Base-by-base conservation (phyloP, 2,329 filamentous ascomycete species). In the Pezicula radicicola region DNA sequence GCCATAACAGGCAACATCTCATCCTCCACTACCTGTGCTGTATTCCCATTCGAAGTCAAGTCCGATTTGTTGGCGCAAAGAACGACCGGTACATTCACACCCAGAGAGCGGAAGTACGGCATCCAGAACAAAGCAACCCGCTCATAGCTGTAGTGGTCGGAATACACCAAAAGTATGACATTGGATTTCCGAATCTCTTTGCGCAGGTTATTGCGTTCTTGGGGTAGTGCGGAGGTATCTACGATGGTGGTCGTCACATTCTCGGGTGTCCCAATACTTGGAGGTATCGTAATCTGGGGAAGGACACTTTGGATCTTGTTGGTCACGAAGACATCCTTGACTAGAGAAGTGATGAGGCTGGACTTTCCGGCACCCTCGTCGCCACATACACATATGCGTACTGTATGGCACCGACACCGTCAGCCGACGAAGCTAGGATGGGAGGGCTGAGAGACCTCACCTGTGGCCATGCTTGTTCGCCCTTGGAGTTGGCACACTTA, bases 111-210 rank as follows among this genome's bases (percentile, higher is more conserved):
- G 67, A 99, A 97, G 71, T 97, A 95, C 10, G 94, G 94, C 82
- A 99, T 88, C 94, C 94, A 99, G 71, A 97, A 99, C 43, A 99
- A 78, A 3, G 93, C 94, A 3, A 99, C 92, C 36, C 94, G 81
- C 69, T 99, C 94, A 74, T 97, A 99, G 78, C 92, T 97, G 76
- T 99, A 99, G 72, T 97, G 93, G 69, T 99, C 94, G 60, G 92
- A 92, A 71, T 99, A 99, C 50, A 99, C 92, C 41, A 99, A 83
- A 16, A 97, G 79, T 58, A 99, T 97, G 60, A 97, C 93, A 68
- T 97, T 99, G 65, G 88, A 94, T 70, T 97, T 97, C 58, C 94
- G 86, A 56, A 99, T 92, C 73, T 97, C 94, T 68, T 94, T 94
- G 55, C 92, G 88, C 53, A 99, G 78, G 16, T 87, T 92, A 54